phyloP scores from a whole-genome alignment of 495 filamentous ascomycete species.

The Podospora sp. region DNA sequence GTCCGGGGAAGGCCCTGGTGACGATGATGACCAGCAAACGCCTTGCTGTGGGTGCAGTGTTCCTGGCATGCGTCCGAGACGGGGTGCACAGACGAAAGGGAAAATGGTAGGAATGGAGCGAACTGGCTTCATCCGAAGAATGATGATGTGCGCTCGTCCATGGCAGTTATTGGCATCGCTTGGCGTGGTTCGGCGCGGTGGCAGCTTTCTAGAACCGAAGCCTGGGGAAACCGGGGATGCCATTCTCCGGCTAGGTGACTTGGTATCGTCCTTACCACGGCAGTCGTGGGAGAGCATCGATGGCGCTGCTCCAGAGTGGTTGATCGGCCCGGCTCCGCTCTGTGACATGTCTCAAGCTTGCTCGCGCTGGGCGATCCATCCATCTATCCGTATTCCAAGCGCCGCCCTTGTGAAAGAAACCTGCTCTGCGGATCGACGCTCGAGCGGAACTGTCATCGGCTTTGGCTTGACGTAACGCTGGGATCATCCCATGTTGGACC shows the following conservation, averaged over 20 bases:
- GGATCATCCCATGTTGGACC: background rate
- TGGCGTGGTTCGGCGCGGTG: background rate
- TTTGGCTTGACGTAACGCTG: background rate
- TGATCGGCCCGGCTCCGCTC: constrained; percentile 18
- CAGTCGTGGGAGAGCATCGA: background rate
- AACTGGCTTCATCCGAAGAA: background rate
- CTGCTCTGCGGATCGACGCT: constrained; percentile 13
- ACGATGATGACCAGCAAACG: background rate
- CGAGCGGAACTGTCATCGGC: constrained; percentile 5
- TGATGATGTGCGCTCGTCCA: background rate
- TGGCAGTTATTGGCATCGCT: background rate
- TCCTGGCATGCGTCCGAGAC: background rate
- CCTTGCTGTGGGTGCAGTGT: background rate
- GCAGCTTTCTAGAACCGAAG: constrained; percentile 8
- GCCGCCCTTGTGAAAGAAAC: constrained; percentile 1
- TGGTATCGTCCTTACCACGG: background rate
- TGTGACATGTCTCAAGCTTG: constrained; percentile 23
- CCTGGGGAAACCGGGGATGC: background rate
- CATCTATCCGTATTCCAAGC: constrained; percentile 5
- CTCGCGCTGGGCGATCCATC: constrained; percentile 3
- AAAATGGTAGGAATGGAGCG: background rate
- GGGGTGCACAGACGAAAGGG: background rate
- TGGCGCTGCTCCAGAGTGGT: background rate
- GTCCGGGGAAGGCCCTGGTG: background rate
- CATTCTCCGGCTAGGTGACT: constrained; percentile 1